phyloP scores from a whole-genome alignment of 2,329 filamentous ascomycete species.

The Penicillium sp. region DNA sequence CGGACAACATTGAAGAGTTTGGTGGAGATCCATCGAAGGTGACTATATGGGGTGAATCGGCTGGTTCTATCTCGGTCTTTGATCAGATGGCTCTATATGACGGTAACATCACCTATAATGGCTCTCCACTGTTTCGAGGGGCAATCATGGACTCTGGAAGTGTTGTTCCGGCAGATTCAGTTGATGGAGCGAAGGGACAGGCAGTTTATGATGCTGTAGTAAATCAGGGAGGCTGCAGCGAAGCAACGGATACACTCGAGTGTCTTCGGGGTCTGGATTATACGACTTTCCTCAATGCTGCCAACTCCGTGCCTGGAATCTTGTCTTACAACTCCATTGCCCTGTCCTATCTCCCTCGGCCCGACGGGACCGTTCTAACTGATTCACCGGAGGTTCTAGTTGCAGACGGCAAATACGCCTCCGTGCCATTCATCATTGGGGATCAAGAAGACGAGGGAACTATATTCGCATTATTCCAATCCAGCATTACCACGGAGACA shows the following conservation, averaged over 20 bases:
- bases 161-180: conserved; percentile 60
- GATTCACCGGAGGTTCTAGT: conserved; percentile 63
- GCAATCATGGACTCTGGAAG: conserved; percentile 77
- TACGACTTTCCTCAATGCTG: conserved; percentile 57
- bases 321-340: conserved; percentile 68
- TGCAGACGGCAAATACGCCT: conserved; percentile 54
- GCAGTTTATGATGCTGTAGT: conserved; percentile 52
- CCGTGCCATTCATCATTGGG: conserved; percentile 66
- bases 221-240: conserved; percentile 46
- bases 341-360: conserved; percentile 72
- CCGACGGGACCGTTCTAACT: conserved; percentile 64
- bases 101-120: conserved; percentile 73
- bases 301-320: conserved; percentile 68
- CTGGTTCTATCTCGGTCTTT: conserved; percentile 70
- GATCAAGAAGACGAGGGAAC: conserved; percentile 82
- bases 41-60: conserved; percentile 75
- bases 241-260: conserved; percentile 43
- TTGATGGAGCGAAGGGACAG: conserved; percentile 68
- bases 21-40: conserved; percentile 78
- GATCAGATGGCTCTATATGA: conserved; percentile 75
- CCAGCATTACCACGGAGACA: conserved; percentile 63
- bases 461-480: conserved; percentile 68
- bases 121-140: conserved; percentile 70
- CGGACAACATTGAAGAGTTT: conserved; percentile 74
- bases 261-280: conserved; percentile 52